phyloP scores from a whole-genome alignment of 2,329 filamentous ascomycete species.

The Aspergillus caelatus region DNA sequence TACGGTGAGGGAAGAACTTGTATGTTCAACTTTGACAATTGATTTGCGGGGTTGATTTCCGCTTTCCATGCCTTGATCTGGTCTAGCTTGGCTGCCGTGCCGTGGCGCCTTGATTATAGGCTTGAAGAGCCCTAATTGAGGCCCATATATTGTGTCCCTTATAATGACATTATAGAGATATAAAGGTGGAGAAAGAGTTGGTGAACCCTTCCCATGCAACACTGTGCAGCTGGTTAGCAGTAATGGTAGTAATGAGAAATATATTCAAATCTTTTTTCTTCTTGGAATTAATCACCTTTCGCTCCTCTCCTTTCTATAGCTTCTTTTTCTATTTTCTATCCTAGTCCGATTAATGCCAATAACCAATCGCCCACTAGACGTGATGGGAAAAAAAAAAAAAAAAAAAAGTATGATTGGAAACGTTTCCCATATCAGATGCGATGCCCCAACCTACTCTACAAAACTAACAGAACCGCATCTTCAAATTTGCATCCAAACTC shows the following conservation, averaged over 20 bases:
- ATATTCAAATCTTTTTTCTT: too few species aligned
- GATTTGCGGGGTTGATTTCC: neutral
- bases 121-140: neutral
- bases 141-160: too few species aligned
- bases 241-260: too few species aligned
- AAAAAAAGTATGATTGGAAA: too few species aligned
- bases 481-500: conserved; percentile 1
- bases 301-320: too few species aligned
- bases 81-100: neutral
- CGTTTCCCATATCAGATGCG: neutral
- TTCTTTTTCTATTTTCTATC: too few species aligned
- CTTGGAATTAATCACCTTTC: too few species aligned
- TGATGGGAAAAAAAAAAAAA: too few species aligned
- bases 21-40: neutral
- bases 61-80: neutral
- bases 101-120: neutral
- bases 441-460: neutral
- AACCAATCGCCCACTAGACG: too few species aligned
- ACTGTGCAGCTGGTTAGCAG: too few species aligned
- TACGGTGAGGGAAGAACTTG: neutral
- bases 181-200: neutral
- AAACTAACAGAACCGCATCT: neutral
- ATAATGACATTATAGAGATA: neutral
- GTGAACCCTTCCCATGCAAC: too few species aligned
- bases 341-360: too few species aligned